Evolutionary conservation across 352 stramenopile genomes (phyloP), one percentile per base, ranked within the genome.

Genomic region (Phytophthora multivora): DNA sequence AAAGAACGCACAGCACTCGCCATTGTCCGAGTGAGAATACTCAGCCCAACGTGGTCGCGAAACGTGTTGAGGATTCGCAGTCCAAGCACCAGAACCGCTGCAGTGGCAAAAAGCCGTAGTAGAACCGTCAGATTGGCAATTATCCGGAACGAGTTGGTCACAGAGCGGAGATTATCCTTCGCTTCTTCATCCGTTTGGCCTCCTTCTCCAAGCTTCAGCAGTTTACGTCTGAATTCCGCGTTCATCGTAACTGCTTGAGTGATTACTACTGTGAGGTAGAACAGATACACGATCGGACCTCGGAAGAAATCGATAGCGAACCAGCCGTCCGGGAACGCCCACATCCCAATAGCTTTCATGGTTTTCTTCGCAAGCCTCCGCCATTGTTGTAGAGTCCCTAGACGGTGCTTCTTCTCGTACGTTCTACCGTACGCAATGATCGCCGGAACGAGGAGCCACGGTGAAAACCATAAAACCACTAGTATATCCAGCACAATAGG

Each of bases 21-120:
- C 55, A 91, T 68, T 9, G 82, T 91, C 16, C 75, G 59, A 2
- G 80, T 88, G 23, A 91, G 43, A 16, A 91, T 68, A 28, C 78
- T 86, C 9, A 91, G 62, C 0, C 65, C 66, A 36, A 80, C 77
- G 30, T 91, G 79, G 16, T 77, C 79, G 18, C 80, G 71, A 45
- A 88, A 88, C 1, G 68, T 74, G 15, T 75, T 73, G 18, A 89
- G 49, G 33, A 86, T 80, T 7, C 69, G 62, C 2, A 77, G 39
- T 5, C 70, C 75, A 11, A 87, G 48, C 1, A 70, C 42, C 15
- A 86, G 46, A 0, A 87, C 74, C 0, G 60, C 58, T 1, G 41
- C 39, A 31, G 71, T 75, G 15, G 72, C 73, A 28, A 84, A 31
- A 1, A 83, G 11, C 3, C 73, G 67, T 16, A 86, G 16, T 15